Evolutionary conservation across 2,329 filamentous ascomycete genomes (phyloP).

Genomic region (Coccinonectria pachysandricola): DNA sequence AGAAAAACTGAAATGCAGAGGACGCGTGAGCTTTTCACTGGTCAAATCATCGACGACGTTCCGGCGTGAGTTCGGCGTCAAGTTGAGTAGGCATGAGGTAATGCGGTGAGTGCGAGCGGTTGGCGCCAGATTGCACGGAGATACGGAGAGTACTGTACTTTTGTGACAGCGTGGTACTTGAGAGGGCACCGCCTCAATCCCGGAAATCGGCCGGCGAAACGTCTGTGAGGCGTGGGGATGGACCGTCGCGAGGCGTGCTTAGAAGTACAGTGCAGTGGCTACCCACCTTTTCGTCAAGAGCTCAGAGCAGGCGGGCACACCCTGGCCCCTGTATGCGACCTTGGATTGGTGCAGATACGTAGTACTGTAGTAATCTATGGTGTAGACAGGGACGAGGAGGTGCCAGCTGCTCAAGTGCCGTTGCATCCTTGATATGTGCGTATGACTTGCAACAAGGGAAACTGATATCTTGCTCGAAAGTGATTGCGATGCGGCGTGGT

Average conservation of each 20-base stretch:
- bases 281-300: too few species aligned
- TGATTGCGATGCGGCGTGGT: conserved; percentile 5
- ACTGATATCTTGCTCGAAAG: too few species aligned
- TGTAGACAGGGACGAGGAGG: too few species aligned
- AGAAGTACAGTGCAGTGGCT: conserved; percentile 9
- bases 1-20: conserved; percentile 11
- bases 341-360: too few species aligned
- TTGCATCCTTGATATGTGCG: conserved; percentile 8
- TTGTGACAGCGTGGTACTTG: conserved; percentile 14
- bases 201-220: conserved; percentile 12
- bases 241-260: conserved; percentile 2
- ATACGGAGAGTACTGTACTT: too few species aligned
- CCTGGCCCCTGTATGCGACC: too few species aligned
- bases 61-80: conserved; percentile 20
- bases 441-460: too few species aligned
- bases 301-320: too few species aligned
- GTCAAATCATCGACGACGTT: conserved; percentile 15
- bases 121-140: too few species aligned
- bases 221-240: too few species aligned
- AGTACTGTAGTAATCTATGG: too few species aligned
- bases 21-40: conserved; percentile 17
- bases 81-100: conserved; percentile 21
- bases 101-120: conserved; percentile 21
- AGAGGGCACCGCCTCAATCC: conserved; percentile 16
- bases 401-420: too few species aligned